Conservation (phyloP, 257 asterid genomes). For the Buddleja alternifolia region DNA sequence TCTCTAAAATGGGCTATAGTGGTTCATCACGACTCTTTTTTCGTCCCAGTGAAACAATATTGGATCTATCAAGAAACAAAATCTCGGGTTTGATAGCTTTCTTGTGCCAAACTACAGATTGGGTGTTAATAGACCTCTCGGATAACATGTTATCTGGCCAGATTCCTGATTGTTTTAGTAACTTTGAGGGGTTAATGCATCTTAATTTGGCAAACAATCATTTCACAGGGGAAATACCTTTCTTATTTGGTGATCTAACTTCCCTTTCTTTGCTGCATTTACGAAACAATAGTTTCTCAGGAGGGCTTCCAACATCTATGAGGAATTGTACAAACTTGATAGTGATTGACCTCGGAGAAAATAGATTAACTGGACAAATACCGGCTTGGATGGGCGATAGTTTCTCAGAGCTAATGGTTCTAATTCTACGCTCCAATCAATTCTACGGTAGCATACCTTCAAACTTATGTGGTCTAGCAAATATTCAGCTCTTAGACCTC, state of each 20-base stretch:
- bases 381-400: slow-evolving; percentile 33
- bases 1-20: neutral
- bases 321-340: neutral
- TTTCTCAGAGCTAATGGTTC: neutral
- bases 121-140: slow-evolving; percentile 20
- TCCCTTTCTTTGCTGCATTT: slow-evolving; percentile 13
- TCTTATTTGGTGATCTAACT: neutral
- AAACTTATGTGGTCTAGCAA: slow-evolving; percentile 23
- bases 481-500: slow-evolving; percentile 29
- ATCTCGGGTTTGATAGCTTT: slow-evolving; percentile 10
- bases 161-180: slow-evolving; percentile 22
- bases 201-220: slow-evolving; percentile 27
- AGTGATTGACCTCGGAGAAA: slow-evolving; percentile 30
- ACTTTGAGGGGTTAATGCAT: neutral
- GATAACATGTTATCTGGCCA: slow-evolving; percentile 11
- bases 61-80: slow-evolving; percentile 9
- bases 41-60: too few species aligned
- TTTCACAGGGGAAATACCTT: slow-evolving; percentile 28
- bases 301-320: slow-evolving; percentile 25
- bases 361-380: slow-evolving; percentile 25
- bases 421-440: slow-evolving; percentile 24
- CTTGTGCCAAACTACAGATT: neutral
- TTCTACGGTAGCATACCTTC: slow-evolving; percentile 27
- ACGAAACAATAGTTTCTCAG: slow-evolving; percentile 31
- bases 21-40: neutral